phyloP scores from a whole-genome alignment of 345 rosid species.

The Aurinia saxatilis region DNA sequence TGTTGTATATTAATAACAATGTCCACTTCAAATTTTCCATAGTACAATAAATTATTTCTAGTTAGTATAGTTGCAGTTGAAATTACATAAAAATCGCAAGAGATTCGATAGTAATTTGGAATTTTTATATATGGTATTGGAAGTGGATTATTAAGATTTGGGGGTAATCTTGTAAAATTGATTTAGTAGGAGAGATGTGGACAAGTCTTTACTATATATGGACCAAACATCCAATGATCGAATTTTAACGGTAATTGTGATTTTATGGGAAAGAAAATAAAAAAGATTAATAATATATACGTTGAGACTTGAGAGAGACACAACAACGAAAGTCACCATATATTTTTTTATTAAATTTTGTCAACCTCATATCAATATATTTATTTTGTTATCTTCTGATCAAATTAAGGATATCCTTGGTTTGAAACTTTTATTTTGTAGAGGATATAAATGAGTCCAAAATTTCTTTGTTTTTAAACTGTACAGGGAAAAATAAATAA shows the following conservation, averaged over 20 bases:
- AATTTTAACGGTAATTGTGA: slow-evolving; percentile 24
- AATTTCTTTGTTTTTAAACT: background rate
- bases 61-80: background rate
- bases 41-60: background rate
- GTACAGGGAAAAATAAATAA: too few species aligned
- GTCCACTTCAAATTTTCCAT: background rate
- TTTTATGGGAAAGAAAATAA: background rate
- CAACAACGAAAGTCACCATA: background rate
- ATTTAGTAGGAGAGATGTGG: slow-evolving; percentile 17
- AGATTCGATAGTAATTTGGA: background rate
- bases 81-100: background rate
- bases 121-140: background rate
- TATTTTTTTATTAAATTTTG: slow-evolving; percentile 8
- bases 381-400: background rate
- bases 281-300: background rate
- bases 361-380: slow-evolving; percentile 22
- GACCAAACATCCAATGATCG: slow-evolving; percentile 20
- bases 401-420: too few species aligned
- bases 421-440: too few species aligned
- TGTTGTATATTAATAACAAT: background rate
- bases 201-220: slow-evolving; percentile 8
- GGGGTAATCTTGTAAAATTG: slow-evolving; percentile 6
- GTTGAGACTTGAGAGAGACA: background rate
- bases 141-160: background rate
- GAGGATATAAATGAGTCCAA: background rate